Percentiles rank a stretch among this genome's conserved stretches.
Evolutionary conservation across 1,284 basidiomycete genomes (phyloP).

Genomic region (Pascua sp.): DNA sequence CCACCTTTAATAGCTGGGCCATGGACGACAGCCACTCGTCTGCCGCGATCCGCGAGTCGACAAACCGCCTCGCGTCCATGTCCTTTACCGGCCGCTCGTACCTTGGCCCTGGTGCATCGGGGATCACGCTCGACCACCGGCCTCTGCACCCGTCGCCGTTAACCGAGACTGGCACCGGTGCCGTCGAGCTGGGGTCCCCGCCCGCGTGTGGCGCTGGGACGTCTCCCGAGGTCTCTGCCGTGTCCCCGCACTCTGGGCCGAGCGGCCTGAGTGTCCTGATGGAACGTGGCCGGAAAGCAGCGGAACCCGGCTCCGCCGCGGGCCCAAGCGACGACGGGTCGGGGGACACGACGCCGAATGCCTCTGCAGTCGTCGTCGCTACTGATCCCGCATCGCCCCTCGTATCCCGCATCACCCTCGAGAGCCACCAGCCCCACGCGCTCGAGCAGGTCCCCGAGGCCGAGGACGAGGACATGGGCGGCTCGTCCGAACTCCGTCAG

Average conservation of each 20-base stretch:
- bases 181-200: constrained; percentile 5
- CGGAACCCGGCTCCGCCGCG: neutral
- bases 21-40: constrained; percentile 12
- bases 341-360: constrained; percentile 14
- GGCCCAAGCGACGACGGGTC: constrained; percentile 1
- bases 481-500: constrained; percentile 11
- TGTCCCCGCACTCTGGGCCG: constrained; percentile 25
- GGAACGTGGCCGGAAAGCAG: constrained; percentile 19
- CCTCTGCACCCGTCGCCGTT: constrained; percentile 33
- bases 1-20: no score
- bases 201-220: no score
- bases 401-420: no score
- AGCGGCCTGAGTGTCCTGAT: constrained; percentile 42
- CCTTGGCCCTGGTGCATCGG: constrained; percentile 1
- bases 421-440: neutral
- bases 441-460: constrained; percentile 11
- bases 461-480: constrained; percentile 11
- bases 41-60: constrained; percentile 40
- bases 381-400: no score
- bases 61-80: constrained; percentile 44
- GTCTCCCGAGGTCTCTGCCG: constrained; percentile 10
- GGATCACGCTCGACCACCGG: constrained; percentile 18
- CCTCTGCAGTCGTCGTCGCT: neutral
- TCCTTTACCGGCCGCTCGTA: constrained; percentile 24
- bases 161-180: constrained; percentile 17